Base-by-base conservation (phyloP, 2,329 filamentous ascomycete species). In the Phialophora verrucosa region DNA sequence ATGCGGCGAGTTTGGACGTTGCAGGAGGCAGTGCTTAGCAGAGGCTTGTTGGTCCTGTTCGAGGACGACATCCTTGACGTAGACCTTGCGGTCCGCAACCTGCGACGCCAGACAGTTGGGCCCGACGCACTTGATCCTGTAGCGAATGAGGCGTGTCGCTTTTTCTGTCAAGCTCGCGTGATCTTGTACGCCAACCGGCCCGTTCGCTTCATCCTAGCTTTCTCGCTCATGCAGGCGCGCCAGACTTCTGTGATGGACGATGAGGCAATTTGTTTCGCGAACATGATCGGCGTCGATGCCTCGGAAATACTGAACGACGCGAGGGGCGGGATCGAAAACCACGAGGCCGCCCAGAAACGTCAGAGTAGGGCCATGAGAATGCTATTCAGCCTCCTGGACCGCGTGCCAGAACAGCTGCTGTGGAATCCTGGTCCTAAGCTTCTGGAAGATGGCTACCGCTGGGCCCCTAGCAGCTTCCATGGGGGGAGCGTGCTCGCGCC, bases 171-270 rank as follows among this genome's bases (percentile, higher is more conserved):
- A 49, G 23, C 23, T 49, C 44, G 44, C n/a, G 44, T 23, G 10
- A 49, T 49, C 23, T 49, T 23, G 23, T 23, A 49, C 23, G 44
- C 44, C 44, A n/a, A 20, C 23, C 17, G n/a, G 23, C 44, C 44
- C 7, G 44, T 49, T 23, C 17, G 23, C 6, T 49, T 49, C 23
- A 8, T 23, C 17, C 44, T 49, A 1, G 44, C 44, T 10, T 49
- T n/a, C n/a, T 49, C 44, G 11, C n/a, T 49, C 44, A 49, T 49
- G 44, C 44, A 49, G 11, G 23, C 44, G 23, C 44, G 44, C 17
- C 44, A 49, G 44, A 49, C 44, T n/a, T 49, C 44, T 4, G 44
- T 49, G n/a, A 49, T 49, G 44, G 44, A 49, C 11, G 44, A 49
- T 23, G 44, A 49, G 11, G 44, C 23, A n/a, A 20, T 49, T 23